Base-by-base conservation (phyloP, 2,329 filamentous ascomycete species). In the Zymoseptoria crescenta region DNA sequence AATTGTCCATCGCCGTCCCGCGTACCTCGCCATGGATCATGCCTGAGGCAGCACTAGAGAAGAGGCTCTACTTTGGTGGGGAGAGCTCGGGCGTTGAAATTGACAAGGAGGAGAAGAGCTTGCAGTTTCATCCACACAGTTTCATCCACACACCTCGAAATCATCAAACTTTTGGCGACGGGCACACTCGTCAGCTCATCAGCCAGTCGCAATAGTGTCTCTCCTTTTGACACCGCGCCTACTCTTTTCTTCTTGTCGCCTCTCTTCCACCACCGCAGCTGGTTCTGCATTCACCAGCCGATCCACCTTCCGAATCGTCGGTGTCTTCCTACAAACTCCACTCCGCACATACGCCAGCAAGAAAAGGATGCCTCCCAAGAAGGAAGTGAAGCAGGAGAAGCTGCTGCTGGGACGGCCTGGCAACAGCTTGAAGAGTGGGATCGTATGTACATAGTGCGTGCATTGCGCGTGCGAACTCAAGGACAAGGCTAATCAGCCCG, bases 281-380 rank as follows among this genome's bases (percentile, higher is more conserved):
- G 71, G 71, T 59, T 69, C 71, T 72, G 70, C 70, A 59, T 68
- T 70, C 58, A 58, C 59, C 54, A 56, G 58, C 59, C 59, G 53
- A 55, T 52, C 59, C 58, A 64, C 60, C 50, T 55, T 56, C 51
- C 56, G 59, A 60, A 50, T 65, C 56, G 55, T 48, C 27, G 49
- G 29, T 30, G 49, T 59, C 55, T 63, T 52, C 56, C 55, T 57
- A 56, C 35, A 54, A 52, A 58, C 51, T 56, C 54, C 60, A 54
- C 50, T 57, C 75, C 79, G 81, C 68, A 73, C 74, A 64, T 85
- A 83, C 79, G 80, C 82, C 61, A 68, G 61, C 54, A 66, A 62
- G 27, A 86, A 82, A 75, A 91, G 85, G 75, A 99, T 99, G 94
- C 83, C 91, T 79, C 94, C 94, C 76, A 99, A 99, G 84, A 97